Evolutionary conservation across 2,329 filamentous ascomycete species (phyloP), one percentile per base, ranked within the genome.

Genomic region (Nothophaeocryptopus gaeumannii): DNA sequence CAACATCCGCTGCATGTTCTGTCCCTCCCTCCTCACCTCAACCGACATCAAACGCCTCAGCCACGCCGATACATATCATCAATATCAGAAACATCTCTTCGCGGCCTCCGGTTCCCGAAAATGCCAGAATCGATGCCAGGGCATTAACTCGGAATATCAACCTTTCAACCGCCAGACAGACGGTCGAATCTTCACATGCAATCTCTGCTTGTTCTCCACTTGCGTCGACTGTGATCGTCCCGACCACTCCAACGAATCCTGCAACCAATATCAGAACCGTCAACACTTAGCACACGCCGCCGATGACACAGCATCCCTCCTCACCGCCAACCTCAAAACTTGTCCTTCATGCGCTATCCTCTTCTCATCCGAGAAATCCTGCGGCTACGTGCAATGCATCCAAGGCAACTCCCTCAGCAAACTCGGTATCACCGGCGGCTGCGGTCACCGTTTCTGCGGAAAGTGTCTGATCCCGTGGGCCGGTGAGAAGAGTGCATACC

Each of bases 1-100:
- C 20, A 26, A 39, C 11, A 50, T 60, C 15, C 10, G 53, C 32
- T 58, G 58, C 47, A 44, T 60, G 32, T 56, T 60, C 40, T 56
- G 55, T 42, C 34, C 15, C 8, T 33, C 14, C 33, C 14, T 15
- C 8, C 14, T 53, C 5, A 50, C 11, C 13, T 16, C 20, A 45
- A 26, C 5, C 11, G 40, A 29, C 14, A 12, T 46, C 13, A 16
- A 34, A 36, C 10, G 41, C 11, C 34, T 47, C 8, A 13, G 44
- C 42, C 35, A 36, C 14, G 8, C 37, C 33, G 31, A 52, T n/a
- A 46, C 45, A n/a, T n/a, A n/a, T n/a, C n/a, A n/a, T n/a, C n/a
- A n/a, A n/a, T n/a, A n/a, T n/a, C n/a, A n/a, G n/a, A n/a, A n/a
- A n/a, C n/a, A n/a, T n/a, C n/a, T n/a, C n/a, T n/a, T n/a, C n/a